Evolutionary conservation across 139 green algal species (phyloP), one percentile per base, ranked within the genome.

Genomic region (Eudorina sp.): DNA sequence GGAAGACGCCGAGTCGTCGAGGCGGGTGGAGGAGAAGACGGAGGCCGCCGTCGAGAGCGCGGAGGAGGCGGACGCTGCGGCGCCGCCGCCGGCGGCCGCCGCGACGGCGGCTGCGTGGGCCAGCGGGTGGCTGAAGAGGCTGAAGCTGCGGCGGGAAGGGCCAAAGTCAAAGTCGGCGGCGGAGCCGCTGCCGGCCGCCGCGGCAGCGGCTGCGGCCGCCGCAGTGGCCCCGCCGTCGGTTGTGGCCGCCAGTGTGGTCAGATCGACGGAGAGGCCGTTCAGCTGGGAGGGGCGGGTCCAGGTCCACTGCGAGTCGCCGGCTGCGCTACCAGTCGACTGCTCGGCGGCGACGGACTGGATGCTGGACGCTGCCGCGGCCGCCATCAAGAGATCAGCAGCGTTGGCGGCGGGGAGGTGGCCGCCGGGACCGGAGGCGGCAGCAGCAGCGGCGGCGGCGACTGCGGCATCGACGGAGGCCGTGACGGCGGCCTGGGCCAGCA

Each of bases 71-170:
- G 53, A 53, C 36, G 70, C 41, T 0, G 88, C n/a, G n/a, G n/a
- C n/a, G n/a, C n/a, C n/a, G n/a, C n/a, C n/a, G n/a, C n/a, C n/a
- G n/a, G n/a, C n/a, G n/a, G n/a, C n/a, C n/a, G n/a, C n/a, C n/a
- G n/a, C n/a, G n/a, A n/a, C n/a, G n/a, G n/a, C n/a, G n/a, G n/a
- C n/a, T n/a, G n/a, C n/a, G n/a, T n/a, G n/a, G n/a, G n/a, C n/a
- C n/a, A n/a, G 75, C 41, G 85, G 83, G 51, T 72, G 43, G 89
- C 89, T 92, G 89, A 92, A 92, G 18, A 92, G 84, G 89, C 89
- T 92, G 89, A 92, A 92, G 66, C 46, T 80, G 45, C 66, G 45
- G 38, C 84, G 70, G 21, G 68, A 75, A 25, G 46, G 58, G 74
- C 46, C 85, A 9, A 60, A 23, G 8, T 25, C 40, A 0, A 27